These are phyloP conservation scores for Rhizopogon salebrosus DNA, from an alignment of 768 basidiomycete species.

Conservation along the genomic window DNA sequence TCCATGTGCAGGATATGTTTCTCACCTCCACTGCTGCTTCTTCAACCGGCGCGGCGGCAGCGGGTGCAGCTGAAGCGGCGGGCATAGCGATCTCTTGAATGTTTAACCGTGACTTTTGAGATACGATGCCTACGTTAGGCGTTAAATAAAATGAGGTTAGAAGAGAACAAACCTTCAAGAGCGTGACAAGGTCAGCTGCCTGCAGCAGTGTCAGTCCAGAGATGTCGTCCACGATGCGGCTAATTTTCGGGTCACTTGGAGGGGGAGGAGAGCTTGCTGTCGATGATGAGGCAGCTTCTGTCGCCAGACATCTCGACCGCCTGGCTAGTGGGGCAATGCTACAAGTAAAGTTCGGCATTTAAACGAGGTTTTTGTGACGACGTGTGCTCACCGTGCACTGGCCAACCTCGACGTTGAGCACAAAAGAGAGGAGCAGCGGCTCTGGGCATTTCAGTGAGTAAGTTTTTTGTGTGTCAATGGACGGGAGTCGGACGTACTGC, in stretches of 20 bases:
- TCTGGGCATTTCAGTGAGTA: conserved; percentile 8
- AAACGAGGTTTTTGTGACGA: background rate
- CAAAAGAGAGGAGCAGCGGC: conserved; percentile 15
- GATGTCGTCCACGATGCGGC: conserved; percentile 89
- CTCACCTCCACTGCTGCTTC: conserved; percentile 62
- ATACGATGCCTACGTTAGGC: background rate
- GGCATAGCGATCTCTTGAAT: conserved; percentile 98
- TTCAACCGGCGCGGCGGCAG: conserved; percentile 52
- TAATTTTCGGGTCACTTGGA: conserved; percentile 60
- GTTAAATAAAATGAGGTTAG: background rate
- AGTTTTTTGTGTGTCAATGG: background rate
- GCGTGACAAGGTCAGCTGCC: conserved; percentile 88
- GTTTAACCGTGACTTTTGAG: conserved; percentile 74
- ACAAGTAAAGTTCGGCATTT: background rate
- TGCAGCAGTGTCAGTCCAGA: conserved; percentile 84
- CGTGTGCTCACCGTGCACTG: conserved; percentile 8
- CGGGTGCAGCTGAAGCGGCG: conserved; percentile 56
- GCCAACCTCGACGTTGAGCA: conserved; percentile 12
- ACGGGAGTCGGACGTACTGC: conserved; percentile 13
- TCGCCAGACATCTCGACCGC: conserved; percentile 52
- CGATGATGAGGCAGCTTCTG: conserved; percentile 39
- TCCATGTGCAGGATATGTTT: background rate
- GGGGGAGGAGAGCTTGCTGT: conserved; percentile 38
- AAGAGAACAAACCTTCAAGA: conserved; percentile 67
- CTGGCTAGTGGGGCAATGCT: conserved; percentile 23